phyloP scores from a whole-genome alignment of 2,329 filamentous ascomycete genomes.

The Pseudogymnoascus verrucosus region DNA sequence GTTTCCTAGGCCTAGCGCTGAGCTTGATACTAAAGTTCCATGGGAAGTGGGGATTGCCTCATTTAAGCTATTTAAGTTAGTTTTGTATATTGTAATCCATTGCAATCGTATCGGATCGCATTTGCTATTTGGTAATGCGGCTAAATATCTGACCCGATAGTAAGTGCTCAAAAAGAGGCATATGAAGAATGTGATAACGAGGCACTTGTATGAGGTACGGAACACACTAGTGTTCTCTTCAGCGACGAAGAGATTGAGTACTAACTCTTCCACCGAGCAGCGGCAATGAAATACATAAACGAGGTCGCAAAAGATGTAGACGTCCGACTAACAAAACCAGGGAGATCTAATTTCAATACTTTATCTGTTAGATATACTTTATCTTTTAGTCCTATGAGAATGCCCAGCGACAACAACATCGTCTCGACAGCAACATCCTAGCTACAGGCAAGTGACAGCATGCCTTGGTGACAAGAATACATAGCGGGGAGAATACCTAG shows the following conservation, averaged over 20 bases:
- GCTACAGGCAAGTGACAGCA: background rate
- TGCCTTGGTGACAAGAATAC: background rate
- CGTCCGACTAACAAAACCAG: too few relatives aligned
- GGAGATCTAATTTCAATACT: too few relatives aligned
- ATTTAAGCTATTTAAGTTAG: slow-evolving; percentile 2
- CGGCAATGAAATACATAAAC: too few relatives aligned
- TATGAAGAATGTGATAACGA: background rate
- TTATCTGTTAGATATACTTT: too few relatives aligned
- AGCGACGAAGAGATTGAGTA: too few relatives aligned
- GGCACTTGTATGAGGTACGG: background rate
- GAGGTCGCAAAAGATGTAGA: too few relatives aligned
- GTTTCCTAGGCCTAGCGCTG: background rate
- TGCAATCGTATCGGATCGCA: background rate
- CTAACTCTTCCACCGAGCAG: too few relatives aligned
- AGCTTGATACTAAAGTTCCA: background rate
- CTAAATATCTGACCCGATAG: background rate
- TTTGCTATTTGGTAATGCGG: background rate
- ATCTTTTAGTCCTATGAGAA: too few relatives aligned
- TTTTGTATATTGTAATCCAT: background rate
- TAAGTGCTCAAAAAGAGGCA: background rate
- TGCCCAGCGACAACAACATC: background rate
- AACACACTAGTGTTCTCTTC: background rate
- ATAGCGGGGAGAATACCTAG: too few relatives aligned
- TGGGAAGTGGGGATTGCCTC: background rate
- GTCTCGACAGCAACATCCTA: background rate